Conservation (phyloP, 2,329 filamentous ascomycete genomes). For the Monosporascus sp. region DNA sequence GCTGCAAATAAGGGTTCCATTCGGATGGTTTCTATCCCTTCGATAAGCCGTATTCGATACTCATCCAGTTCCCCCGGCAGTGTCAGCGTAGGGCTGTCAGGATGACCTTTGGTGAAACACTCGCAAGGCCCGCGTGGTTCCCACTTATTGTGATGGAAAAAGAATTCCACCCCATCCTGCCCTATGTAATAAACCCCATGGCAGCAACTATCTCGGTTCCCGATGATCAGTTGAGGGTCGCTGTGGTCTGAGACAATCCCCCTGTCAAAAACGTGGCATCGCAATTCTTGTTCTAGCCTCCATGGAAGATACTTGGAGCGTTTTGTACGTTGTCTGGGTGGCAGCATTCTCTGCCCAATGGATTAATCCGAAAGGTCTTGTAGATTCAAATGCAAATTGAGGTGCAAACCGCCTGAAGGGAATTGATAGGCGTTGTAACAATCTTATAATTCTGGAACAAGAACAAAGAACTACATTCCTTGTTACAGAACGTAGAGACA, state of each 20-base stretch:
- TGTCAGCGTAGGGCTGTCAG: background rate
- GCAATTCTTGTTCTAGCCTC: conserved; percentile 7
- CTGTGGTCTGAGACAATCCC: background rate
- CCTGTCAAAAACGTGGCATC: conserved; percentile 4
- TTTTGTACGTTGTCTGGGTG: background rate
- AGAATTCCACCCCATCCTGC: conserved; percentile 3
- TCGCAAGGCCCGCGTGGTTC: background rate
- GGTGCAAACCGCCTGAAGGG: background rate
- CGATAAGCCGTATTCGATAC: conserved; percentile 8
- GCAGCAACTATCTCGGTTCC: conserved; percentile 7
- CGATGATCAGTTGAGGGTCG: conserved; percentile 8
- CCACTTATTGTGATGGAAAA: conserved; percentile 7
- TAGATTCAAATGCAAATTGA: background rate
- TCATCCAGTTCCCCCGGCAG: conserved; percentile 4
- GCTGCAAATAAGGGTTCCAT: conserved; percentile 15
- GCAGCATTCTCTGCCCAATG: background rate
- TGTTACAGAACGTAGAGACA: too few species aligned
- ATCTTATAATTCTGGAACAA: too few species aligned
- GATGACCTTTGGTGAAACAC: conserved; percentile 1
- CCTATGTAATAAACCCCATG: conserved; percentile 5
- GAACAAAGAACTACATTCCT: too few species aligned
- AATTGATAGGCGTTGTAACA: too few species aligned
- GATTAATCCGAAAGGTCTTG: background rate
- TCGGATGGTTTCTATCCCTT: background rate
- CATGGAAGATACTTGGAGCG: background rate